Conservation (phyloP, 352 stramenopile species). For the Phytophthora citrophthora region DNA sequence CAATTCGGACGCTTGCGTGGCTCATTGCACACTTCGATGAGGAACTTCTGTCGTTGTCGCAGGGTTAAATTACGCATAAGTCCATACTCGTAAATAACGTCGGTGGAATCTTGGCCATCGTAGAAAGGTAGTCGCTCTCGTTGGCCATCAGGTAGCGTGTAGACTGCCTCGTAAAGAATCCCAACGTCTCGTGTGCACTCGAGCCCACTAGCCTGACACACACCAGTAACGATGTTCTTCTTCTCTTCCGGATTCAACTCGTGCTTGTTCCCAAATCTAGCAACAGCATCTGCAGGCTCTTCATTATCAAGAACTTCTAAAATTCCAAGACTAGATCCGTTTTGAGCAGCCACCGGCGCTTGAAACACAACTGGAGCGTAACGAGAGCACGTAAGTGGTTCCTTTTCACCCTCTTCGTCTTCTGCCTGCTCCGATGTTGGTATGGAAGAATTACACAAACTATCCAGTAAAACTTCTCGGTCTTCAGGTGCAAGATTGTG, state of each 20-base stretch:
- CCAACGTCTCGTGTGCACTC: conserved; percentile 60
- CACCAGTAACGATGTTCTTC: conserved; percentile 49
- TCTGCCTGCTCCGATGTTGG: conserved; percentile 1
- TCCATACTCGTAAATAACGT: conserved; percentile 83
- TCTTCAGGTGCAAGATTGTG: conserved; percentile 47
- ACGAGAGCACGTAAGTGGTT: conserved; percentile 53
- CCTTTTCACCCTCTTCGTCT: conserved; percentile 11
- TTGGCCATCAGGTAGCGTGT: conserved; percentile 55
- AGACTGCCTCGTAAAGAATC: conserved; percentile 67
- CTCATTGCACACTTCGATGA: conserved; percentile 76
- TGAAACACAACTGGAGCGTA: conserved; percentile 70
- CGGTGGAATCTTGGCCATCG: conserved; percentile 74
- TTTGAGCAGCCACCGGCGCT: conserved; percentile 62
- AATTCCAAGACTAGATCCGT: conserved; percentile 65
- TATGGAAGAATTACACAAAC: conserved; percentile 43
- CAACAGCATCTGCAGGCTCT: conserved; percentile 75
- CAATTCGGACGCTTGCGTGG: conserved; percentile 70
- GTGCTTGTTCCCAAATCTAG: conserved; percentile 77
- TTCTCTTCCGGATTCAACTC: conserved; percentile 65
- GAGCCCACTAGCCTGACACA: conserved; percentile 63
- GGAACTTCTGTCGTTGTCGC: conserved; percentile 66
- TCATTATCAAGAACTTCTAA: conserved; percentile 70
- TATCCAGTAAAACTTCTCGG: conserved; percentile 55
- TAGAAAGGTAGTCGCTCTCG: conserved; percentile 72
- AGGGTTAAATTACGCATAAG: conserved; percentile 73